Evolutionary conservation across 129 eudicot genomes (phyloP), one percentile per base, ranked within the genome.

Genomic region (Flaveria robusta): DNA sequence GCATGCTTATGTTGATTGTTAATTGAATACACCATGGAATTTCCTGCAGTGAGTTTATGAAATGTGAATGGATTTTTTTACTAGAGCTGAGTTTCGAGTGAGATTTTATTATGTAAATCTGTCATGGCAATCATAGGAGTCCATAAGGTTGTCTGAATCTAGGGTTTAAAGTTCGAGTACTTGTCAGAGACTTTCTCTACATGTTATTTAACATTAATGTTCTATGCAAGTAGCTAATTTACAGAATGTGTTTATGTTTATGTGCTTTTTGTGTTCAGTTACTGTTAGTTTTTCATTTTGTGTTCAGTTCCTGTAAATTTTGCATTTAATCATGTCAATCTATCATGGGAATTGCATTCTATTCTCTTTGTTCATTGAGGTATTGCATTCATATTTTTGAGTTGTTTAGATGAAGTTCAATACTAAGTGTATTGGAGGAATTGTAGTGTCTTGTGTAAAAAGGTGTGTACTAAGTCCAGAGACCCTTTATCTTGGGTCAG

Each of bases 241-340:
- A 43, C 39, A 42, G 31, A 62, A 50, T 70, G 76, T 70, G 20
- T 45, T 27, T 54, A 78, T 78, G 82, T 69, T 42, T 55, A 42
- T 15, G 49, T 26, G 9, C 7, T 27, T 29, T 63, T 15, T 29
- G 20, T 63, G 68, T 63, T 63, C 5, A 24, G 0, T 63, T 63
- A 13, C 43, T 63, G 68, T 15, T 63, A 63, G 43, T 63, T 63
- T 60, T 63, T 18, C 20, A 14, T 16, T 14, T 14, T 63, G 22
- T 27, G 43, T 20, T 27, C 11, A 23, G 5, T 62, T 62, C 12
- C 11, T 63, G 68, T 29, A 5, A 63, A 12, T 63, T 29, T 60
- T 63, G 39, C 20, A 14, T 16, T 14, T 14, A 15, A 20, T 27
- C 39, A 34, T 1, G 39, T 34, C 39, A 34, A 34, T 34, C 39